phyloP scores from a whole-genome alignment of 495 filamentous ascomycete genomes.

The Lichenothelia convexa region DNA sequence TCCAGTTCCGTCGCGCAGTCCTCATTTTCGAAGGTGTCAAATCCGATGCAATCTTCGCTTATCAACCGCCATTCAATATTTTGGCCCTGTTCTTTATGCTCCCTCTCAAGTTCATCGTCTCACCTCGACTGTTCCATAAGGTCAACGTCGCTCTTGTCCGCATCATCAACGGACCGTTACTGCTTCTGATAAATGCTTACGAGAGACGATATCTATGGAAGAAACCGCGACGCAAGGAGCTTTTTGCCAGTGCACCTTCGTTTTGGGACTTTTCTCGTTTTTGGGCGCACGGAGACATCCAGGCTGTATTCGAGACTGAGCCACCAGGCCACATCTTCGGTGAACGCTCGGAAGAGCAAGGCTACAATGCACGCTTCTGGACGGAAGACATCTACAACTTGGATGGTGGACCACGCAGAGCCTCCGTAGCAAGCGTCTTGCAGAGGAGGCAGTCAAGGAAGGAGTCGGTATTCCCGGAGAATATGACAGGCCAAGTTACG shows the following conservation, averaged over 20 bases:
- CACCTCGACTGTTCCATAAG: constrained; percentile 60
- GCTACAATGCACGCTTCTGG: no score
- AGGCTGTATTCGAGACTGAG: constrained; percentile 47
- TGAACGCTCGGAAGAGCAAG: no score
- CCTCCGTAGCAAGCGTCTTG: no score
- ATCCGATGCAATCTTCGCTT: constrained; percentile 53
- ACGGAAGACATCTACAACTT: no score
- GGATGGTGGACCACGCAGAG: no score
- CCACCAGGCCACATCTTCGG: no score
- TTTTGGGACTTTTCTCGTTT: constrained; percentile 36
- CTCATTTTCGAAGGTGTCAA: constrained; percentile 64
- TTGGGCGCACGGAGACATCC: constrained; percentile 43
- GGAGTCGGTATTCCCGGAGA: no score
- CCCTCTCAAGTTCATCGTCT: constrained; percentile 44
- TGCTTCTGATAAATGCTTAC: constrained; percentile 38
- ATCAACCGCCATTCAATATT: constrained; percentile 57
- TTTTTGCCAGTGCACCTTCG: constrained; percentile 4
- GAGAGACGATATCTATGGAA: constrained; percentile 34
- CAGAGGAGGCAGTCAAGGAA: no score
- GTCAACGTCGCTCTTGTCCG: constrained; percentile 50
- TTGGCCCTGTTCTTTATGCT: constrained; percentile 43
- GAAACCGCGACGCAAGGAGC: constrained; percentile 25
- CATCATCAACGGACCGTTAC: constrained; percentile 42
- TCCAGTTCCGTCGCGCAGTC: constrained; percentile 52
- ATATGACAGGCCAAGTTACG: no score